Evolutionary conservation across 345 rosid genomes (phyloP).

Genomic region (Salix arbutifolia): DNA sequence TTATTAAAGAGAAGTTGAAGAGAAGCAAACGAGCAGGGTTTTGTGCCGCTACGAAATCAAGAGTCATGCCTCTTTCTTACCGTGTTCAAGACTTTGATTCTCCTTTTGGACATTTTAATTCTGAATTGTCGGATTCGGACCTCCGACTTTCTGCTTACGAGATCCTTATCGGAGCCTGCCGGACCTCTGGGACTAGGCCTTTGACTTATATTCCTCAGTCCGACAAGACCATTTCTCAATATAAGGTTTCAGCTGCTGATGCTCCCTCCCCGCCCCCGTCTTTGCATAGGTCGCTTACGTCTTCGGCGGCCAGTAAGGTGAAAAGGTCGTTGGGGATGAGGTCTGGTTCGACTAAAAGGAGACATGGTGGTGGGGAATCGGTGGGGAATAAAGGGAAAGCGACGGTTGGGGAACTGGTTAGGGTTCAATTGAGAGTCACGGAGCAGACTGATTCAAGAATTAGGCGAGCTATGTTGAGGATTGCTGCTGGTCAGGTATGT

Average conservation of each 20-base stretch:
- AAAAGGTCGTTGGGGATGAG: slow-evolving; percentile 30
- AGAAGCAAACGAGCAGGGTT: no score
- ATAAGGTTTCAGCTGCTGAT: not conserved
- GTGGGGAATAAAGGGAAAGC: slow-evolving; percentile 25
- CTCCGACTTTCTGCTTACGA: slow-evolving; percentile 31
- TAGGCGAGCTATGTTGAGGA: slow-evolving; percentile 27
- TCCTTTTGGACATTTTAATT: slow-evolving; percentile 14
- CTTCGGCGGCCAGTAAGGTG: slow-evolving; percentile 29
- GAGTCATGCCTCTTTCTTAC: not conserved
- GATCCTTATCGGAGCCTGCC: slow-evolving; percentile 27
- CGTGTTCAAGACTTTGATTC: slow-evolving; percentile 16
- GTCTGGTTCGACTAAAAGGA: slow-evolving; percentile 19
- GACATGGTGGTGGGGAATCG: slow-evolving; percentile 33
- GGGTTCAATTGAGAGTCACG: slow-evolving; percentile 30
- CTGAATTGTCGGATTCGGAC: slow-evolving; percentile 17
- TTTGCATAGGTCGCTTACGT: slow-evolving; percentile 29
- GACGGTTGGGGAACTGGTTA: slow-evolving; percentile 37
- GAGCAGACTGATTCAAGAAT: slow-evolving; percentile 33
- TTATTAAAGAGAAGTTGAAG: no score
- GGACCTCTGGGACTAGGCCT: slow-evolving; percentile 26
- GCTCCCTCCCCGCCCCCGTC: not conserved
- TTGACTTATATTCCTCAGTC: slow-evolving; percentile 27
- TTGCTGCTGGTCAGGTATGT: slow-evolving; percentile 33
- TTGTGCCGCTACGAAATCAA: no score
- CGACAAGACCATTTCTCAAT: not conserved